These are phyloP conservation scores for Agrocybe praecox DNA, from an alignment of 768 basidiomycete genomes.

Conservation along the genomic window DNA sequence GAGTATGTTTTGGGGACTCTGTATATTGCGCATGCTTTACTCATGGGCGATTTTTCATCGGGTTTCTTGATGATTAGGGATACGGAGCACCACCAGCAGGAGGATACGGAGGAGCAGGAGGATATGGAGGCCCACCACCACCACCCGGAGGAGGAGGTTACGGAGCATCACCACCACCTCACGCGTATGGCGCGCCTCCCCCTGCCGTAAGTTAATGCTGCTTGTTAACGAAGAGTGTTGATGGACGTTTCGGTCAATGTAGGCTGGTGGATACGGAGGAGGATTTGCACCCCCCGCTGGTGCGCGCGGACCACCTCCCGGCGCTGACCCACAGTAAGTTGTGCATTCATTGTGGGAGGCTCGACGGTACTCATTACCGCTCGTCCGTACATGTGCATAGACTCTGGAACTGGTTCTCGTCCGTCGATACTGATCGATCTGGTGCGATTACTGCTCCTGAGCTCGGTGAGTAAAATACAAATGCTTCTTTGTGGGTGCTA, in stretches of 20 bases:
- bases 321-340: slow-evolving; percentile 76
- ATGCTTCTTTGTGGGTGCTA: not conserved
- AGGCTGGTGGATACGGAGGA: slow-evolving; percentile 36
- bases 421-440: slow-evolving; percentile 72
- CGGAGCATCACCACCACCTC: slow-evolving; percentile 26
- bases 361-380: not conserved
- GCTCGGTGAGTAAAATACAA: slow-evolving; percentile 52
- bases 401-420: slow-evolving; percentile 71
- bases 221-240: not conserved
- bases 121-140: slow-evolving; percentile 27
- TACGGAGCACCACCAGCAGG: slow-evolving; percentile 25
- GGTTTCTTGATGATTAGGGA: slow-evolving; percentile 2
- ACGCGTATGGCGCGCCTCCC: slow-evolving; percentile 25
- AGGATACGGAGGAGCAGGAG: slow-evolving; percentile 29
- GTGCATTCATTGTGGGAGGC: not conserved
- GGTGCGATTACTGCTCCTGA: slow-evolving; percentile 66
- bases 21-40: not conserved
- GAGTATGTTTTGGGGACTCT: slow-evolving; percentile 11
- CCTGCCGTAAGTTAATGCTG: slow-evolving; percentile 4
- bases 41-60: not conserved
- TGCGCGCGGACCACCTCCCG: slow-evolving; percentile 53
- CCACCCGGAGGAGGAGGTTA: slow-evolving; percentile 13
- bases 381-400: slow-evolving; percentile 38
- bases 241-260: not conserved
- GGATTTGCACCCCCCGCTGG: slow-evolving; percentile 38